Base-by-base conservation (phyloP, 495 filamentous ascomycete species). In the Trichoderma asperelloides region DNA sequence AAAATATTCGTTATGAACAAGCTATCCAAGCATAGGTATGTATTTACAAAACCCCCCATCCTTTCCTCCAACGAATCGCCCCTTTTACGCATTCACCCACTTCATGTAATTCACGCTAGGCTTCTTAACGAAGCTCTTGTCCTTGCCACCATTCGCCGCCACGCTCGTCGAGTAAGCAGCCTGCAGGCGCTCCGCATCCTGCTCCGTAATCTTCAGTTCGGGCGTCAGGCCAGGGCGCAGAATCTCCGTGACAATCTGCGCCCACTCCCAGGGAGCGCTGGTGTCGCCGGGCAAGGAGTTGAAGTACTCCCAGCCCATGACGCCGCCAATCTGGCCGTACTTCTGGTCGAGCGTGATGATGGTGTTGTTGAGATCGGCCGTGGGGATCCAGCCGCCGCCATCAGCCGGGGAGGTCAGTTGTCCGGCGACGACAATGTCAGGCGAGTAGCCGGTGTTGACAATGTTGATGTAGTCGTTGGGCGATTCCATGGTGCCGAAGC, bases 241-340 rank as follows among this genome's bases (percentile, higher is more conserved):
- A 68, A 71, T 81, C 71, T 76, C 80, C 74, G 76, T 81, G 83
- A 91, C 88, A 51, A 73, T 71, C 63, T 85, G 79, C 2, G 85
- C 88, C 90, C 90, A 92, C 72, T 84, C 78, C 88, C 88, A 92
- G n/a, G 90, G 89, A 57, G 79, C 75, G 63, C 74, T 76, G 37
- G 72, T 73, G 15, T 78, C 86, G 9, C 87, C 87, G 0, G 88
- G 88, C 55, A 81, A 70, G 1, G 83, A 80, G 76, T 92, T 92
- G 73, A 89, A 94, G 70, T 91, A 96, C 74, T 94, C 91, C 91
- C 91, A 96, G 3, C 91, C 91, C 87, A 90, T 90, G 0, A 93
- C 86, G 2, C 91, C 91, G 9, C 91, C 91, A 74, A 94, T 92
- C 33, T 79, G 79, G 3, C 84, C 83, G 66, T 84, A 90, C 67